phyloP scores from a whole-genome alignment of 148 eudicot genomes.

The Cornus controversa region DNA sequence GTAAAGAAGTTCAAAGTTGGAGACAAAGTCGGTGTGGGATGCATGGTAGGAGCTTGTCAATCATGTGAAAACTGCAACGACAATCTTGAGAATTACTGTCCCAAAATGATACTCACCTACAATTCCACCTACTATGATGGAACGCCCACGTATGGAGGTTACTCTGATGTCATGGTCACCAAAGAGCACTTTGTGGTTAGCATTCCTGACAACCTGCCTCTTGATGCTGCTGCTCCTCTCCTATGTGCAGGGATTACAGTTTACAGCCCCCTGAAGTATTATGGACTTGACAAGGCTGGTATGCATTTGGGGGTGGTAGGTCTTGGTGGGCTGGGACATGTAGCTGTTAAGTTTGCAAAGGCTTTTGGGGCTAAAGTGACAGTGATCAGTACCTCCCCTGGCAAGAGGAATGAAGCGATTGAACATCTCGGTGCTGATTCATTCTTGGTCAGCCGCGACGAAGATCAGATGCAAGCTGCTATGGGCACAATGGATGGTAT shows the following conservation, averaged over 20 bases:
- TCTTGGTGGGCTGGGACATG: slow-evolving; percentile 13
- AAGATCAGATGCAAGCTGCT: slow-evolving; percentile 3
- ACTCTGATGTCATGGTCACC: slow-evolving; percentile 13
- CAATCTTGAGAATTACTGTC: slow-evolving; percentile 20
- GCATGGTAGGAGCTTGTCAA: slow-evolving; percentile 12
- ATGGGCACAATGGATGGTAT: slow-evolving; percentile 14
- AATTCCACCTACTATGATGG: slow-evolving; percentile 11
- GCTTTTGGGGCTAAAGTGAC: slow-evolving; percentile 21
- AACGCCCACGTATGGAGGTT: slow-evolving; percentile 17
- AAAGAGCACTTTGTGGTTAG: slow-evolving; percentile 13
- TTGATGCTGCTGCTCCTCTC: slow-evolving; percentile 17
- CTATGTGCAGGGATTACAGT: slow-evolving; percentile 13
- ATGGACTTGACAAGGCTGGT: slow-evolving; percentile 15
- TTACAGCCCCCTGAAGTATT: slow-evolving; percentile 18
- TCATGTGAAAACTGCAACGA: neutral
- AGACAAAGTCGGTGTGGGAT: slow-evolving; percentile 15
- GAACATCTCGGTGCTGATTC: slow-evolving; percentile 14
- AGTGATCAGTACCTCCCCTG: slow-evolving; percentile 15
- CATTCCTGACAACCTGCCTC: slow-evolving; percentile 15
- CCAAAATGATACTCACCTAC: slow-evolving; percentile 8
- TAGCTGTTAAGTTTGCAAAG: slow-evolving; percentile 21
- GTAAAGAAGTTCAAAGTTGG: slow-evolving; percentile 14
- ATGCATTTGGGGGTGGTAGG: slow-evolving; percentile 21
- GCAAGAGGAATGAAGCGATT: slow-evolving; percentile 12
- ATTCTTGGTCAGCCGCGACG: neutral